These are phyloP conservation scores for Cutaneotrichosporon sp. DNA, from an alignment of 1,284 basidiomycete genomes.

Conservation along the genomic window DNA sequence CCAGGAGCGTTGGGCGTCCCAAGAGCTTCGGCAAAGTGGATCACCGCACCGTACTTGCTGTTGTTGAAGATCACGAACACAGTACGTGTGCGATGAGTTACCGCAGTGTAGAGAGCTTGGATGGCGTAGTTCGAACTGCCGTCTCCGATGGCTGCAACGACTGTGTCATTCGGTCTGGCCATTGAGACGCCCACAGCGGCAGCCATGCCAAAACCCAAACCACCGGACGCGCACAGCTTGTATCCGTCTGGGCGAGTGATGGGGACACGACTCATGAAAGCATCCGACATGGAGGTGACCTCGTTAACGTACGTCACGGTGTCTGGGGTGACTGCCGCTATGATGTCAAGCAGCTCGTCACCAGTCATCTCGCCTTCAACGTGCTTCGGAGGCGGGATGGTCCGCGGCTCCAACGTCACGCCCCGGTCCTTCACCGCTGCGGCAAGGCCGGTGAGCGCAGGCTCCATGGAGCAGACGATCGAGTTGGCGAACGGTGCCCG, in stretches of 20 bases:
- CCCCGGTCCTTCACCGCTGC: not conserved
- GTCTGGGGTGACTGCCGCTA: not conserved
- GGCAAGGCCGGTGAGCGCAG: not conserved
- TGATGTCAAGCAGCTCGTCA: slow-evolving; percentile 5
- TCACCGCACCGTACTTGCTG: slow-evolving; percentile 11
- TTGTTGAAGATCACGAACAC: slow-evolving; percentile 18
- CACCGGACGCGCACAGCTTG: slow-evolving; percentile 15
- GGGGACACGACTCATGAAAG: slow-evolving; percentile 4
- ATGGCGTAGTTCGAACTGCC: slow-evolving; percentile 16
- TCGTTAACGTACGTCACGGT: slow-evolving; percentile 14
- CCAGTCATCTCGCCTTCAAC: slow-evolving; percentile 1
- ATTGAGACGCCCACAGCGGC: slow-evolving; percentile 10
- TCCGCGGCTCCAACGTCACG: not conserved
- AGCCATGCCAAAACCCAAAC: slow-evolving; percentile 14
- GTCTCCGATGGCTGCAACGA: slow-evolving; percentile 13
- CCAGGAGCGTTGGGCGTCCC: slow-evolving; percentile 4
- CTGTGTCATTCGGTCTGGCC: slow-evolving; percentile 7
- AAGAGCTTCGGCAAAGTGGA: slow-evolving; percentile 6
- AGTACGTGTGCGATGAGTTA: slow-evolving; percentile 1
- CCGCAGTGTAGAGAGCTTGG: slow-evolving; percentile 9
- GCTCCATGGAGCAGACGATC: slow-evolving; percentile 1
- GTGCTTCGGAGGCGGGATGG: not conserved
- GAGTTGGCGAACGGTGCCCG: slow-evolving; percentile 13
- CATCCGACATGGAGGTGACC: slow-evolving; percentile 9
- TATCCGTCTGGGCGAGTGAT: slow-evolving; percentile 1